Base-by-base conservation (phyloP, 1,284 basidiomycete genomes). In the Amylostereum areolatum region DNA sequence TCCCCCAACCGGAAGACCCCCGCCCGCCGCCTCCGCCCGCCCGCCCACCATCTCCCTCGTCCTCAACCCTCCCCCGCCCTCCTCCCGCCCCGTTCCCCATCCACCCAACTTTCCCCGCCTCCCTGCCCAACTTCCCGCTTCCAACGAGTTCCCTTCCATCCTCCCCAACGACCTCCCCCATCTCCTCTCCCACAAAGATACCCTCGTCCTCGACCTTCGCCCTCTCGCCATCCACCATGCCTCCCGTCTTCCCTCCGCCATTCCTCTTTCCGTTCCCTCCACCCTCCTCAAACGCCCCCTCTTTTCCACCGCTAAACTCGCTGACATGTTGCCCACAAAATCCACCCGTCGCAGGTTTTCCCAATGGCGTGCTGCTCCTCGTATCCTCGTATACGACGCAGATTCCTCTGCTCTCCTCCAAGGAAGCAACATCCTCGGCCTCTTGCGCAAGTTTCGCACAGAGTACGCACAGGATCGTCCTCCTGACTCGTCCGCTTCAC, bases 201-300 rank as follows among this genome's bases (percentile, higher is more conserved):
- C 66, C 8, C 75, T 89, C 54, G 62, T 97, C 53, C 75, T 98
- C 67, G 95, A 98, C 68, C 87, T 97, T 49, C 83, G 95, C 0
- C 84, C 93, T 1, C 88, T 91, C 63, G 85, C 84, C 9, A 78
- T 85, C 5, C 87, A 81, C 62, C 67, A 78, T 1, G 63, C 74
- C 11, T 83, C 83, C 9, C 85, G 92, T 46, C 57, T 95, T 30
- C 76, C 77, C 30, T 60, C 70, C 39, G 86, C 94, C n/a, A 74
- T 97, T 54, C 92, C 92, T 39, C 79, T 98, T 50, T 92, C 91
- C 43, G 89, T 97, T 4, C 95, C 95, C 0, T 94, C 93, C 3
- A 98, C 95, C 0, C 81, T 98, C 28, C 85, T 99, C 61, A 92
- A 92, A 54, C 83, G 93, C 1, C 91, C 91, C 0, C 75, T 83